Conservation (phyloP, 2,329 filamentous ascomycete genomes). For the Pseudogymnoascus pannorum region DNA sequence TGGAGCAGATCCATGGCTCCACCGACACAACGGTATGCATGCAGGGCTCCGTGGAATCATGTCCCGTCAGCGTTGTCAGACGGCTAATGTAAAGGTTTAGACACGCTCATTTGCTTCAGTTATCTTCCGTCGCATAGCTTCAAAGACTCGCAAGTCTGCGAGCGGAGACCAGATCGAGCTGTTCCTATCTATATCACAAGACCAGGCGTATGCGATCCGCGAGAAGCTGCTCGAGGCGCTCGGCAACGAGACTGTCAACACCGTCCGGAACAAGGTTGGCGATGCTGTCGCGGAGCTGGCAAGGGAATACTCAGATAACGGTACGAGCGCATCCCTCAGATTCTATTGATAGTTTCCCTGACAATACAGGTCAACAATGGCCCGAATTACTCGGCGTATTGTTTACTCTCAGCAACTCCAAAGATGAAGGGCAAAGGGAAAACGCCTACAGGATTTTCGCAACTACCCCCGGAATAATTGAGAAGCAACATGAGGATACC, state of each 20-base stretch:
- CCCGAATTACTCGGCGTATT: constrained; percentile 78
- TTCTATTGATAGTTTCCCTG: constrained; percentile 16
- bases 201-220: constrained; percentile 71
- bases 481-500: constrained; percentile 89
- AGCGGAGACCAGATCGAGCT: constrained; percentile 70
- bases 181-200: constrained; percentile 69
- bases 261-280: constrained; percentile 88
- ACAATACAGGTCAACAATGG: constrained; percentile 71
- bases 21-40: constrained; percentile 34
- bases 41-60: background rate
- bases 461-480: constrained; percentile 89
- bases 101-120: constrained; percentile 87
- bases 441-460: constrained; percentile 92
- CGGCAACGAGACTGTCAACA: constrained; percentile 61
- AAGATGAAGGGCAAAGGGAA: constrained; percentile 77
- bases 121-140: constrained; percentile 88
- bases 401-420: constrained; percentile 84
- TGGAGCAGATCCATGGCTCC: constrained; percentile 81
- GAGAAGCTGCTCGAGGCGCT: constrained; percentile 76
- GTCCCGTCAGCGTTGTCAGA: background rate
- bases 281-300: constrained; percentile 96
- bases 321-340: constrained; percentile 44
- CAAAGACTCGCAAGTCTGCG: constrained; percentile 73
- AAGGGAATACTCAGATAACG: constrained; percentile 86
- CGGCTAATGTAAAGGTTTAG: constrained; percentile 37